These are phyloP conservation scores for Candida namnaoensis DNA, from an alignment of 805 yeast genomes.

Conservation along the genomic window DNA sequence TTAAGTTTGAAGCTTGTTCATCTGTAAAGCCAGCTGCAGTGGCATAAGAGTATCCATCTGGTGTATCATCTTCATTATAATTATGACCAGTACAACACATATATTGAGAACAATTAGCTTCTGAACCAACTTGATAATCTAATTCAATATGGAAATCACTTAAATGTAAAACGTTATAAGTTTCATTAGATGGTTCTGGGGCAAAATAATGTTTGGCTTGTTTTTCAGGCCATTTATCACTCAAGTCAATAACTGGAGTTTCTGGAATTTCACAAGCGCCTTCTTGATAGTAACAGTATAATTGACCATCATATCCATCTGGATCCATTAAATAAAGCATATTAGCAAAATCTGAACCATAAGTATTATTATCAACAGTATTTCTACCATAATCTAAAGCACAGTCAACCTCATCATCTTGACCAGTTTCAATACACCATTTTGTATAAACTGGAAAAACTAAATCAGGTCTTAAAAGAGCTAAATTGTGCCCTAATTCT, in stretches of 20 bases:
- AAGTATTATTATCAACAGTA: slow-evolving; percentile 25
- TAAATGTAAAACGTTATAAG: slow-evolving; percentile 55
- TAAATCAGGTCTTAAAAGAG: slow-evolving; percentile 30
- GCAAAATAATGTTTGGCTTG: slow-evolving; percentile 33
- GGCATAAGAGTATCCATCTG: too few species aligned
- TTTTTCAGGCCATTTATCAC: slow-evolving; percentile 35
- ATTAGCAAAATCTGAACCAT: slow-evolving; percentile 42
- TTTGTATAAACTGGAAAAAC: slow-evolving; percentile 29
- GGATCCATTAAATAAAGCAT: slow-evolving; percentile 44
- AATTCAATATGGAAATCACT: slow-evolving; percentile 59
- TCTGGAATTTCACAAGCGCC: slow-evolving; percentile 45
- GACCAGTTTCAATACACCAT: slow-evolving; percentile 33
- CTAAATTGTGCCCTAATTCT: slow-evolving; percentile 26
- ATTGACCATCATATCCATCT: slow-evolving; percentile 44
- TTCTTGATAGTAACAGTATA: slow-evolving; percentile 47
- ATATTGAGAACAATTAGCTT: slow-evolving; percentile 44
- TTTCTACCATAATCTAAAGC: slow-evolving; percentile 24
- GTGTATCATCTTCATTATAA: slow-evolving; percentile 25
- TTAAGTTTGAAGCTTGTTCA: slow-evolving; percentile 14
- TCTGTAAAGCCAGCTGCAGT: slow-evolving; percentile 7
- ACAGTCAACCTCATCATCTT: slow-evolving; percentile 19
- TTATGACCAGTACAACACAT: slow-evolving; percentile 57
- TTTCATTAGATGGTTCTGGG: slow-evolving; percentile 22
- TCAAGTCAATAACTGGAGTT: slow-evolving; percentile 38
- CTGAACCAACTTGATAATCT: slow-evolving; percentile 44